These are phyloP conservation scores for Filosporella fistucella DNA, from an alignment of 495 filamentous ascomycete genomes.

Conservation along the genomic window DNA sequence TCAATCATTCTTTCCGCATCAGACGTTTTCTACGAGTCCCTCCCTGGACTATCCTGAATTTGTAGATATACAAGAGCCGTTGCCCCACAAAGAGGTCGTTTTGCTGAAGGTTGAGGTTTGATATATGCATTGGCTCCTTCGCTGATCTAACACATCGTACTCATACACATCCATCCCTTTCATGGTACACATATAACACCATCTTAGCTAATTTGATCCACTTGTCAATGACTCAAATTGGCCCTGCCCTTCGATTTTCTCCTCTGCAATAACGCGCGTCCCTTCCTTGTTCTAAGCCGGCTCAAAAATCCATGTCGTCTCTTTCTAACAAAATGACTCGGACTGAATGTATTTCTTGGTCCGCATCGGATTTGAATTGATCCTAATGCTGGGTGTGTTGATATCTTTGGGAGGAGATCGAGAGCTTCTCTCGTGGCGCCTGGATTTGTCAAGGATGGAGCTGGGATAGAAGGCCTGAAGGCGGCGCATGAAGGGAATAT, in stretches of 20 bases:
- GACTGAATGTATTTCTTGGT: constrained; percentile 58
- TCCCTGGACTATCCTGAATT: too few relatives aligned
- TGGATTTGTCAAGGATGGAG: constrained; percentile 1
- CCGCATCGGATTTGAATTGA: constrained; percentile 46
- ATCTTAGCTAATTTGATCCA: not conserved
- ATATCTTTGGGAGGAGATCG: constrained; percentile 41
- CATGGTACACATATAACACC: not conserved
- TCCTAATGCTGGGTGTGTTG: constrained; percentile 41
- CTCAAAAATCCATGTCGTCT: constrained; percentile 65
- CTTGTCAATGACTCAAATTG: constrained; percentile 52
- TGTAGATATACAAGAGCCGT: too few relatives aligned
- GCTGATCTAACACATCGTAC: too few relatives aligned
- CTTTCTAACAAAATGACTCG: constrained; percentile 67
- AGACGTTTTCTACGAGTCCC: too few relatives aligned
- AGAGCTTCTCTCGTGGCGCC: constrained; percentile 36
- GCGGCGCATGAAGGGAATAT: constrained; percentile 23
- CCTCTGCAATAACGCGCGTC: constrained; percentile 51
- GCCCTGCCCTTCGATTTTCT: constrained; percentile 57
- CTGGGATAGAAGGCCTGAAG: constrained; percentile 25
- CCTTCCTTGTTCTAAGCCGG: constrained; percentile 49
- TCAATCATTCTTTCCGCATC: too few relatives aligned
- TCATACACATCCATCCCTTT: not conserved
- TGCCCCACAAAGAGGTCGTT: too few relatives aligned
- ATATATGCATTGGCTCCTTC: too few relatives aligned
- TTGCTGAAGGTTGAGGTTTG: too few relatives aligned